These are phyloP conservation scores for Polygonum aviculare DNA, from an alignment of 148 eudicot species.

Conservation along the genomic window DNA sequence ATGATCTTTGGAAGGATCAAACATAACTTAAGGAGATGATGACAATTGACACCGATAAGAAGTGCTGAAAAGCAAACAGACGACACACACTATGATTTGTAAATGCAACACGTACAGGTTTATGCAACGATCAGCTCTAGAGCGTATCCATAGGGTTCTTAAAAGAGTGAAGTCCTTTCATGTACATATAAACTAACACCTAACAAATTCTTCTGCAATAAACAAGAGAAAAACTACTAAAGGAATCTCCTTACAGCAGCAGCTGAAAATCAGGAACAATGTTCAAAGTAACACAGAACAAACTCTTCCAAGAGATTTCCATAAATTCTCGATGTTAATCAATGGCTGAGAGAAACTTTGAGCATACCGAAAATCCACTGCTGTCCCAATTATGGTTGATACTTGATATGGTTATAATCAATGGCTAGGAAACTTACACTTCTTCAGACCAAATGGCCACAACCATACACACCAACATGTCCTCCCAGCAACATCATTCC, in stretches of 20 bases:
- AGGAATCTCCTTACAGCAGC: background rate
- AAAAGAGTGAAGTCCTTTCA: background rate
- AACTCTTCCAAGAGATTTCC: background rate
- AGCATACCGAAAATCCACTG: background rate
- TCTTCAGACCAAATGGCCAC: background rate
- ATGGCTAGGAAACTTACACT: background rate
- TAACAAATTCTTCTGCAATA: background rate
- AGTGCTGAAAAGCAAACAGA: background rate
- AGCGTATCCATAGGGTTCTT: background rate
- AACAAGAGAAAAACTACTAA: background rate
- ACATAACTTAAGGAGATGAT: background rate
- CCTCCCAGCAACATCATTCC: constrained; percentile 8
- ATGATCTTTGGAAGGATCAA: background rate
- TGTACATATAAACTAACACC: background rate
- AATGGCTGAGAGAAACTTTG: background rate
- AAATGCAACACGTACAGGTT: background rate
- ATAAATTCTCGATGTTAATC: background rate
- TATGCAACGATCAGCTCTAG: background rate
- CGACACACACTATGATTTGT: background rate
- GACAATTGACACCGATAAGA: background rate
- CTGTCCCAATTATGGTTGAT: background rate
- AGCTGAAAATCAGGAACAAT: background rate
- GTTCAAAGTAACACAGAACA: background rate
- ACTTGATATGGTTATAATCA: background rate
- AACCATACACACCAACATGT: background rate